These are phyloP conservation scores for Pelargonium fulgidum DNA, from an alignment of 441 rosid genomes.

Conservation along the genomic window DNA sequence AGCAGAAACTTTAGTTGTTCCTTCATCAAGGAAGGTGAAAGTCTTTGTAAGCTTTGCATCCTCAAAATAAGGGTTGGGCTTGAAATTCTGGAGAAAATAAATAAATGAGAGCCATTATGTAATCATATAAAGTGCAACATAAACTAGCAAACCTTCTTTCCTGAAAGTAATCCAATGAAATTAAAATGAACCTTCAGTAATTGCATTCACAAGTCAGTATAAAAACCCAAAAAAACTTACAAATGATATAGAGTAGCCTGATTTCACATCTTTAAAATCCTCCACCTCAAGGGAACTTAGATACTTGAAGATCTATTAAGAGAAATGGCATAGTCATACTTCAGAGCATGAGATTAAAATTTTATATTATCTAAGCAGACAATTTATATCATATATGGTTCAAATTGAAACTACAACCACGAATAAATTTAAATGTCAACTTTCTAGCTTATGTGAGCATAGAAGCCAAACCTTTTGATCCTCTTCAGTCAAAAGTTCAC, in stretches of 20 bases:
- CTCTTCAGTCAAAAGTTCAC: slow-evolving; percentile 71
- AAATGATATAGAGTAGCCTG: slow-evolving; percentile 85
- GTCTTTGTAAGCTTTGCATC: slow-evolving; percentile 74
- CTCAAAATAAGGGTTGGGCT: slow-evolving; percentile 76
- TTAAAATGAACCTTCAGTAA: not conserved
- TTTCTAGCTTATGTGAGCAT: slow-evolving; percentile 6
- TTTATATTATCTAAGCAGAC: not conserved
- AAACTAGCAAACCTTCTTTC: not conserved
- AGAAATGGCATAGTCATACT: not conserved
- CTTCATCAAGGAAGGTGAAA: slow-evolving; percentile 80
- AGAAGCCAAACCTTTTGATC: slow-evolving; percentile 73
- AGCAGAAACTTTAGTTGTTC: slow-evolving; percentile 65
- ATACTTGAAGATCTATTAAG: slow-evolving; percentile 61
- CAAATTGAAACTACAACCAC: not conserved
- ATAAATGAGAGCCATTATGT: not conserved
- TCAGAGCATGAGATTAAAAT: not conserved
- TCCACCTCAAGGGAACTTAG: slow-evolving; percentile 76
- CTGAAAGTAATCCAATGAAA: not conserved
- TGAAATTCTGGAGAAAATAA: slow-evolving; percentile 52
- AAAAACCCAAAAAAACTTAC: slow-evolving; percentile 38
- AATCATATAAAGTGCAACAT: not conserved
- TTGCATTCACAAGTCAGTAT: not conserved
- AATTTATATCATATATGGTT: not conserved
- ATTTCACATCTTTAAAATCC: slow-evolving; percentile 89
- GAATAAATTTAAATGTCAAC: not conserved